Percentiles rank a stretch among this genome's conserved stretches.
Conservation (phyloP, 345 rosid species). For the Triadica sebifera region DNA sequence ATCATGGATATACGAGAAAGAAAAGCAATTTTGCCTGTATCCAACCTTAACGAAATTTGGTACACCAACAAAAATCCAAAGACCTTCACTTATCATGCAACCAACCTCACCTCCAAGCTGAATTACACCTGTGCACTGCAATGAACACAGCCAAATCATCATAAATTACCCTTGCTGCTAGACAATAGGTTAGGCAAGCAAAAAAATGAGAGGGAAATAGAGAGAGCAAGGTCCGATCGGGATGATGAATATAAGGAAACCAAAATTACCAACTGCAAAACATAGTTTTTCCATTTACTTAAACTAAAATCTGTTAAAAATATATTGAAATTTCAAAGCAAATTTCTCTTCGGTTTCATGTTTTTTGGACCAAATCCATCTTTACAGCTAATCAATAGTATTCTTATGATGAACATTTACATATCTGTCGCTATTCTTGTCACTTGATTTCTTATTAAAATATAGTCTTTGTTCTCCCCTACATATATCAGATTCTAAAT, state of each 20-base stretch:
- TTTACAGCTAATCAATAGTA: neutral
- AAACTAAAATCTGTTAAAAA: neutral
- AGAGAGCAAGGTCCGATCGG: neutral
- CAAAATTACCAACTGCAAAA: neutral
- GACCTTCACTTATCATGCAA: slow-evolving; percentile 91
- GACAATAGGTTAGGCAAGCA: neutral
- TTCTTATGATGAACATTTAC: neutral
- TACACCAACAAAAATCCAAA: slow-evolving; percentile 90
- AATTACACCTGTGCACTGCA: slow-evolving; percentile 62
- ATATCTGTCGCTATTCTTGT: neutral
- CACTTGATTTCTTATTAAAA: neutral
- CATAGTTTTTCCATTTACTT: neutral
- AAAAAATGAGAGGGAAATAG: neutral
- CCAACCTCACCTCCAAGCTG: slow-evolving; percentile 87
- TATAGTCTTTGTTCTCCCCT: neutral
- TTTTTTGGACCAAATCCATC: neutral
- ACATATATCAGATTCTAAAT: neutral
- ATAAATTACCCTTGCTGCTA: neutral
- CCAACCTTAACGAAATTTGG: slow-evolving; percentile 84
- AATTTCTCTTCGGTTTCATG: neutral
- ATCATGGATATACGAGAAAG: neutral
- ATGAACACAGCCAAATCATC: slow-evolving; percentile 5
- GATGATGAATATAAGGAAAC: neutral
- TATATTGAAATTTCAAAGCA: neutral
- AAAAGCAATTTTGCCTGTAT: neutral